phyloP scores from a whole-genome alignment of 78 protist genomes.

The Monosiga brevicollis region DNA sequence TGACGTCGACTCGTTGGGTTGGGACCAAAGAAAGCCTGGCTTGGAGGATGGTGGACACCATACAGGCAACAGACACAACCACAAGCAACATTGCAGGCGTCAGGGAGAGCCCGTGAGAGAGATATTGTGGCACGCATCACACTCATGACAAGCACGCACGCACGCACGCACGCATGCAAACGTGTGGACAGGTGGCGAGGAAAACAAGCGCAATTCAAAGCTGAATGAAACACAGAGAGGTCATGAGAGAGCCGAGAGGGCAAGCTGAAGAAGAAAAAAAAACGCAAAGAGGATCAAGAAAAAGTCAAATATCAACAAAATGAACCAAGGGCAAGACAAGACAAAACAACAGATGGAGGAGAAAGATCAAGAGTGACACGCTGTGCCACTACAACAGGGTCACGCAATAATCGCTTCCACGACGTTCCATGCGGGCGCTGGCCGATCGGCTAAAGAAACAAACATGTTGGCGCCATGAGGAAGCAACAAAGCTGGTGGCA shows the following conservation, averaged over 20 bases:
- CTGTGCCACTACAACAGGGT: no score
- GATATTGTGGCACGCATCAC: background rate
- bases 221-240: background rate
- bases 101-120: background rate
- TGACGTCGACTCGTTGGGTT: background rate
- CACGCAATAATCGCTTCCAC: no score
- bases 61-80: background rate
- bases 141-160: background rate
- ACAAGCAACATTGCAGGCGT: background rate
- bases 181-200: background rate
- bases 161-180: background rate
- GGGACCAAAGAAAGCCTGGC: background rate
- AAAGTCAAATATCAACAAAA: no score
- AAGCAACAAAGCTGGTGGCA: no score
- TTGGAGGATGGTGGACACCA: background rate
- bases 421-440: no score
- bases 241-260: background rate
- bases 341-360: no score
- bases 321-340: no score
- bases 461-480: no score
- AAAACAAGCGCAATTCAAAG: background rate
- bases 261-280: no score
- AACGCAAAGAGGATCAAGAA: no score
- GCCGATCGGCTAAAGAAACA: no score
- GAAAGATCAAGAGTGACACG: no score